These are phyloP conservation scores for Colletotrichum sp. DNA, from an alignment of 2,329 filamentous ascomycete species.

Conservation along the genomic window DNA sequence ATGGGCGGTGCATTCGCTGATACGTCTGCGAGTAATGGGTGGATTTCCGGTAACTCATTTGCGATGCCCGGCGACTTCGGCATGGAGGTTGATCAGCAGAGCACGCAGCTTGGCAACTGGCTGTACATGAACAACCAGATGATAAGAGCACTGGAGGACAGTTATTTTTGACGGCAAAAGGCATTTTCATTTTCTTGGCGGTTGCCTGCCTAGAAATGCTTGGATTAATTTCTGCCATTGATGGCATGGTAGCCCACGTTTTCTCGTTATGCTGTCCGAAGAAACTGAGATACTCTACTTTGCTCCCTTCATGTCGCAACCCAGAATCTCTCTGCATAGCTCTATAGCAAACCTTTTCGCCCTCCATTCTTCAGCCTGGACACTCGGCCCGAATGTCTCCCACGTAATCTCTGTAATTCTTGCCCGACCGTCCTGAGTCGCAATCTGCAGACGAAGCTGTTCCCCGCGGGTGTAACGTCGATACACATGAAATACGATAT, in stretches of 20 bases:
- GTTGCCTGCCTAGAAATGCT: background rate
- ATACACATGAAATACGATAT: background rate
- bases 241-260: accelerated
- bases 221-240: background rate
- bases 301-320: background rate
- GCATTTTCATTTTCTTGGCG: background rate
- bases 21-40: background rate
- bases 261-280: background rate
- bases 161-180: background rate
- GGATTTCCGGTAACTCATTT: background rate
- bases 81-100: constrained; percentile 21
- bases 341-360: background rate
- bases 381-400: background rate
- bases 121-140: constrained; percentile 24
- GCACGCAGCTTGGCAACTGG: constrained; percentile 22
- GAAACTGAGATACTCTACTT: background rate
- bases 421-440: background rate
- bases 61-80: background rate
- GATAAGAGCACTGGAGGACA: constrained; percentile 24
- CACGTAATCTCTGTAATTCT: background rate
- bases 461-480: background rate
- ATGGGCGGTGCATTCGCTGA: background rate
- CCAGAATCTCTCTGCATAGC: background rate
- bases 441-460: background rate
- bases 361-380: background rate